Evolutionary conservation across 805 yeast species (phyloP).

Genomic region (Starmerella apis): DNA sequence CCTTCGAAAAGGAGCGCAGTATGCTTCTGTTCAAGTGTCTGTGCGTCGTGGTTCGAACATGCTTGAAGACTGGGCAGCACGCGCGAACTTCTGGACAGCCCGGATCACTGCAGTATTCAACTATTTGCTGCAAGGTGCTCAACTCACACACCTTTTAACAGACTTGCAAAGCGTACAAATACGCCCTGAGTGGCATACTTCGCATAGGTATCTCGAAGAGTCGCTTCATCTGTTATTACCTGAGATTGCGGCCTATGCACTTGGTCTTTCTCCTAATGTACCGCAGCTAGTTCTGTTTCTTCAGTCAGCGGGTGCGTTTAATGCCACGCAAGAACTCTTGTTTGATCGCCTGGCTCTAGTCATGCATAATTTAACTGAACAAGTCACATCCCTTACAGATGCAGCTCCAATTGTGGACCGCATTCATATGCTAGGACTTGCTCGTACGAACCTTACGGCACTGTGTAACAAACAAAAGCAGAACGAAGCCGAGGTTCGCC

Average conservation of each 20-base stretch:
- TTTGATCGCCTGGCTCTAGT: neutral
- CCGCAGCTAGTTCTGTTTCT: neutral
- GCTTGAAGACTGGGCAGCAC: slow-evolving; percentile 5
- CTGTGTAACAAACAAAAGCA: neutral
- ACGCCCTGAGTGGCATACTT: slow-evolving; percentile 1
- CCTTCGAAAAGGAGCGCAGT: neutral
- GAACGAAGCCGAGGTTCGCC: neutral
- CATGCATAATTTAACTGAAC: neutral
- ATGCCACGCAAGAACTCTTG: neutral
- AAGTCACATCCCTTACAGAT: neutral
- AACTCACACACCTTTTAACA: neutral
- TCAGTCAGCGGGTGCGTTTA: neutral
- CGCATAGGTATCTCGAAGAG: neutral
- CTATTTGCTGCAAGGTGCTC: neutral
- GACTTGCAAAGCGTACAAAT: neutral
- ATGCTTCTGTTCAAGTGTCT: neutral
- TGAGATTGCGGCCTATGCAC: neutral
- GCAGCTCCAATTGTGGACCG: neutral
- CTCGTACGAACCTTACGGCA: neutral
- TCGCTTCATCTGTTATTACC: neutral
- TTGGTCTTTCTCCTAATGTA: neutral
- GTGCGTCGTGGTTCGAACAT: neutral
- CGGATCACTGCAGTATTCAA: neutral
- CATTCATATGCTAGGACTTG: neutral
- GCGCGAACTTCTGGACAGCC: neutral